Evolutionary conservation across 495 filamentous ascomycete genomes (phyloP).

Genomic region (Alectoria sarmentosa): DNA sequence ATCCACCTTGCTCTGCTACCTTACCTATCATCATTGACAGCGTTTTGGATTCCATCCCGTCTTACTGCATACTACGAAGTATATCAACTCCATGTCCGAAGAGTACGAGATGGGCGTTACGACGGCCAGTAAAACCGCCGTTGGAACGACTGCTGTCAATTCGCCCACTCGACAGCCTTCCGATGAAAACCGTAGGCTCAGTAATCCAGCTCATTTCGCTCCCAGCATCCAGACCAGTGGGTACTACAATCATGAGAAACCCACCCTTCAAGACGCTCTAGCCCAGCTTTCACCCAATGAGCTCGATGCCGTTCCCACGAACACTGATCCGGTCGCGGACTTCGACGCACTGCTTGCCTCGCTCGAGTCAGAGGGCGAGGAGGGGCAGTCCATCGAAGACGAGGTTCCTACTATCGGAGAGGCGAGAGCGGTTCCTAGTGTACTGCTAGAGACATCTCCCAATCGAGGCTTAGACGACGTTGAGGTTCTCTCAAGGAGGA

Average conservation of each 20-base stretch:
- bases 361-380: conserved; percentile 68
- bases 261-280: neutral
- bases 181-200: conserved; percentile 3
- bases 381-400: conserved; percentile 40
- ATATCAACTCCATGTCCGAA: neutral
- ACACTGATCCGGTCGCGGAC: conserved; percentile 55
- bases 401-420: conserved; percentile 44
- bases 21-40: neutral
- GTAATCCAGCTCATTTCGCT: neutral
- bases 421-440: conserved; percentile 52
- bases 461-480: conserved; percentile 59
- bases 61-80: neutral
- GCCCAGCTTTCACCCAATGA: neutral
- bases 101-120: neutral
- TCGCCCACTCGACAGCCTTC: neutral
- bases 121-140: too few relatives aligned
- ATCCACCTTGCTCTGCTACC: neutral
- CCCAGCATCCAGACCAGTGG: neutral
- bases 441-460: conserved; percentile 64
- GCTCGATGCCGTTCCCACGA: neutral
- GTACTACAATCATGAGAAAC: neutral
- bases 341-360: conserved; percentile 79
- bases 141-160: neutral
- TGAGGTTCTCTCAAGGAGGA: conserved; percentile 63
- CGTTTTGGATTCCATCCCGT: neutral